A percentile compares a stretch with the other conserved stretches of the same genome.
Conservation (phyloP, 176 grass and related monocot genomes). For the Pontederia paniculata region DNA sequence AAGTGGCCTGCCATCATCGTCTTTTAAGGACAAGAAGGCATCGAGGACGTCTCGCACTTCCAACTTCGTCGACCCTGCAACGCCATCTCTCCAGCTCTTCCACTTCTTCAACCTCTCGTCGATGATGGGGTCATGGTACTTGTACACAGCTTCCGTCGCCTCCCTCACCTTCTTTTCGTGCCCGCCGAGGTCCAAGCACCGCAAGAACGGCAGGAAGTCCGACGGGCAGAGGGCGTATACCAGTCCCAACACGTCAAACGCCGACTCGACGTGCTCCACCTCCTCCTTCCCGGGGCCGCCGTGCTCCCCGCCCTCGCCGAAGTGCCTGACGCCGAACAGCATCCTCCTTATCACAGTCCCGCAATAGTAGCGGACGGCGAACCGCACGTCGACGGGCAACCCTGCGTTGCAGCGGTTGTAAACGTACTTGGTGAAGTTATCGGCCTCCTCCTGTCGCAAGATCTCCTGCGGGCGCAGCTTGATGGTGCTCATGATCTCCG, state of each 20-base stretch:
- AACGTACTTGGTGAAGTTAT: slow-evolving; percentile 28
- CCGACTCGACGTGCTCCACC: slow-evolving; percentile 27
- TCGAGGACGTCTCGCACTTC: slow-evolving; percentile 29
- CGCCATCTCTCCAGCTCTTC: not conserved
- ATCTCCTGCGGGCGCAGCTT: slow-evolving; percentile 18
- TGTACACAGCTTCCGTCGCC: not conserved
- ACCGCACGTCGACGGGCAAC: slow-evolving; percentile 22
- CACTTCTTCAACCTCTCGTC: slow-evolving; percentile 19
- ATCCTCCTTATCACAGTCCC: slow-evolving; percentile 31
- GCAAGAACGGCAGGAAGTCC: slow-evolving; percentile 28
- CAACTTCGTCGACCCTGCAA: not conserved
- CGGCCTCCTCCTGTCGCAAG: slow-evolving; percentile 23
- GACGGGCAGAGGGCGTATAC: slow-evolving; percentile 31
- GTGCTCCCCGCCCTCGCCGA: not conserved
- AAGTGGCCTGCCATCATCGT: not conserved
- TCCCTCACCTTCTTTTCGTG: slow-evolving; percentile 24
- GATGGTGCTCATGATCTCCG: slow-evolving; percentile 5
- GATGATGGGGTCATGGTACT: slow-evolving; percentile 30
- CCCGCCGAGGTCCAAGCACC: slow-evolving; percentile 29
- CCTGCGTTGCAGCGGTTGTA: not conserved
- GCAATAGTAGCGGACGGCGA: slow-evolving; percentile 17
- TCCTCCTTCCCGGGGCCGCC: slow-evolving; percentile 19
- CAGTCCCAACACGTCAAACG: slow-evolving; percentile 12
- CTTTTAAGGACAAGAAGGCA: slow-evolving; percentile 22
- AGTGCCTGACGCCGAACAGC: slow-evolving; percentile 27